Evolutionary conservation across 2,329 filamentous ascomycete genomes (phyloP).

Genomic region (Anthostomella pinea): DNA sequence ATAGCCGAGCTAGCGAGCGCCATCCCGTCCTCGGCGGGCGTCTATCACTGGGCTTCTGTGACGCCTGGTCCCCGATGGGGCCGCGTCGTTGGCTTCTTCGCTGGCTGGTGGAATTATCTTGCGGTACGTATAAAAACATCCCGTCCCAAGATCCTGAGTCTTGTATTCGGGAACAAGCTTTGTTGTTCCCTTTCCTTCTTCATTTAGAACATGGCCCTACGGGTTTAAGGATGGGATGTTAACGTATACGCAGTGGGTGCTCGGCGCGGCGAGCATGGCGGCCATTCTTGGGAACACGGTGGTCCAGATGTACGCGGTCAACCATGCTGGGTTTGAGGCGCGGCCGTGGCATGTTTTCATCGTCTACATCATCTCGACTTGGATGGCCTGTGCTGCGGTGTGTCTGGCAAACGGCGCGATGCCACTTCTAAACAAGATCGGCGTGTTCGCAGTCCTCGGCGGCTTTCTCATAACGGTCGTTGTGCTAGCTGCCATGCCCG

Average conservation of each 20-base stretch:
- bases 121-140: too few relatives aligned
- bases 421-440: slow-evolving; percentile 52
- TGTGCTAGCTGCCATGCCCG: slow-evolving; percentile 51
- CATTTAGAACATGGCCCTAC: too few relatives aligned
- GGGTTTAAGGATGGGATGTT: too few relatives aligned
- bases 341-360: slow-evolving; percentile 44
- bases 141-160: too few relatives aligned
- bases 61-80: slow-evolving; percentile 53
- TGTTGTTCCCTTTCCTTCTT: too few relatives aligned
- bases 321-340: slow-evolving; percentile 35
- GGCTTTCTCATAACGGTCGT: slow-evolving; percentile 55
- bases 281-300: slow-evolving; percentile 40
- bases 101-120: slow-evolving; percentile 46
- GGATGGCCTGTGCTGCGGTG: slow-evolving; percentile 37
- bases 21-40: slow-evolving; percentile 58
- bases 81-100: slow-evolving; percentile 45
- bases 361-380: slow-evolving; percentile 39
- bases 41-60: slow-evolving; percentile 61
- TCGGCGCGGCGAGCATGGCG: slow-evolving; percentile 39
- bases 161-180: too few relatives aligned
- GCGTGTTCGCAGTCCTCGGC: slow-evolving; percentile 48
- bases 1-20: slow-evolving; percentile 60
- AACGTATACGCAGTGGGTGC: too few relatives aligned
- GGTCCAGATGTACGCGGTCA: slow-evolving; percentile 43
- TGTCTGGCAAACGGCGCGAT: slow-evolving; percentile 54